Conservation (phyloP, 2,329 filamentous ascomycete genomes). For the Thelonectria rubi region DNA sequence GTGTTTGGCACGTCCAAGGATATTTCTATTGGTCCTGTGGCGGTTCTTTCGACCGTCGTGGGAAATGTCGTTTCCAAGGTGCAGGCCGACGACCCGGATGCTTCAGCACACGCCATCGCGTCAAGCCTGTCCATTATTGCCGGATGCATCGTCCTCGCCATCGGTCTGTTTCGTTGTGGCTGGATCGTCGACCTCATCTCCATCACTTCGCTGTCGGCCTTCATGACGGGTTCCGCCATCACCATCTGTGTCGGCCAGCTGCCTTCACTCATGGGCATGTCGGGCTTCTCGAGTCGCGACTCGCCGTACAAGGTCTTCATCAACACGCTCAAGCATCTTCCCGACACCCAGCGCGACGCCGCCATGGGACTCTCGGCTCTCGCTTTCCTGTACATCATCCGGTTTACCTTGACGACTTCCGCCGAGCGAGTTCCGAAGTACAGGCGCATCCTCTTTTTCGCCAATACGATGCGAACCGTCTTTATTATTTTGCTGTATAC, state of each 20-base stretch:
- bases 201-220: conserved; percentile 87
- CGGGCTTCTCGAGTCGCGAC: conserved; percentile 76
- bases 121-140: conserved; percentile 80
- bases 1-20: conserved; percentile 98
- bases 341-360: conserved; percentile 76
- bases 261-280: conserved; percentile 81
- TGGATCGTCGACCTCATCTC: conserved; percentile 96
- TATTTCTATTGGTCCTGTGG: conserved; percentile 96
- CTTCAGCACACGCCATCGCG: conserved; percentile 74
- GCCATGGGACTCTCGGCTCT: conserved; percentile 88
- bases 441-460: conserved; percentile 85
- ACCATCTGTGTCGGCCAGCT: conserved; percentile 89
- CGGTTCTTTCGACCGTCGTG: conserved; percentile 91
- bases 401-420: conserved; percentile 68
- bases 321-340: conserved; percentile 79
- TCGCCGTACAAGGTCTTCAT: conserved; percentile 85
- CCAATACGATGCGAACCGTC: conserved; percentile 87
- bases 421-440: conserved; percentile 75
- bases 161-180: conserved; percentile 82
- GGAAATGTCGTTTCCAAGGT: conserved; percentile 81
- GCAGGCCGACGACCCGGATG: conserved; percentile 61
- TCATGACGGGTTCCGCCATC: conserved; percentile 96
- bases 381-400: conserved; percentile 78
- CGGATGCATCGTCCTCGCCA: conserved; percentile 78
- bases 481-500: conserved; percentile 95